Conservation (phyloP, 2,329 filamentous ascomycete genomes). For the Ophiostoma sp. region DNA sequence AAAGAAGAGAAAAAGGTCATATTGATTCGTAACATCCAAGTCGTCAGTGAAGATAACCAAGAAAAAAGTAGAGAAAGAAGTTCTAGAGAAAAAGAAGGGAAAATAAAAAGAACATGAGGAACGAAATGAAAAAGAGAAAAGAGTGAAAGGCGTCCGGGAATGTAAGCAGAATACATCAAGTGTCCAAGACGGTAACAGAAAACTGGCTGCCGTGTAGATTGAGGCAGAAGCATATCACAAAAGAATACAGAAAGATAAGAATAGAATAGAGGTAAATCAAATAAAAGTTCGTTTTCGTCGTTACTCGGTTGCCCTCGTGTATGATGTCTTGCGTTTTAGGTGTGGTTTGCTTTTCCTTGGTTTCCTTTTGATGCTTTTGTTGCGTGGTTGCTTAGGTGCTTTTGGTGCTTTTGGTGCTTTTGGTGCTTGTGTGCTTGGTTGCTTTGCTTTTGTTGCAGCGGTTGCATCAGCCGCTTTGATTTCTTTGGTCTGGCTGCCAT, state of each 20-base stretch:
- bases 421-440: not conserved
- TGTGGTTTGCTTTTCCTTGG: not conserved
- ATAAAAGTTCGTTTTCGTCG: not conserved
- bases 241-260: not conserved
- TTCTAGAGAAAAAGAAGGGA: not conserved
- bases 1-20: not conserved
- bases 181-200: not conserved
- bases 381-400: not conserved
- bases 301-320: slow-evolving; percentile 22
- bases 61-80: not conserved
- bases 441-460: not conserved
- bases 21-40: not conserved
- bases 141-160: not conserved
- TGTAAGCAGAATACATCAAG: not conserved
- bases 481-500: too few species aligned
- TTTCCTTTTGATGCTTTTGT: not conserved
- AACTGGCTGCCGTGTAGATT: not conserved
- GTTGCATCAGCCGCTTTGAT: not conserved
- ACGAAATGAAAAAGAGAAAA: too few species aligned
- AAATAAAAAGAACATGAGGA: not conserved
- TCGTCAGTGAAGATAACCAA: not conserved
- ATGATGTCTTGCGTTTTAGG: not conserved
- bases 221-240: not conserved
- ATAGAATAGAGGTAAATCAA: not conserved
- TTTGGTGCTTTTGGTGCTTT: too few species aligned